phyloP scores from a whole-genome alignment of 371 early-diverging fungal genomes.

The Mortierella sp. region DNA sequence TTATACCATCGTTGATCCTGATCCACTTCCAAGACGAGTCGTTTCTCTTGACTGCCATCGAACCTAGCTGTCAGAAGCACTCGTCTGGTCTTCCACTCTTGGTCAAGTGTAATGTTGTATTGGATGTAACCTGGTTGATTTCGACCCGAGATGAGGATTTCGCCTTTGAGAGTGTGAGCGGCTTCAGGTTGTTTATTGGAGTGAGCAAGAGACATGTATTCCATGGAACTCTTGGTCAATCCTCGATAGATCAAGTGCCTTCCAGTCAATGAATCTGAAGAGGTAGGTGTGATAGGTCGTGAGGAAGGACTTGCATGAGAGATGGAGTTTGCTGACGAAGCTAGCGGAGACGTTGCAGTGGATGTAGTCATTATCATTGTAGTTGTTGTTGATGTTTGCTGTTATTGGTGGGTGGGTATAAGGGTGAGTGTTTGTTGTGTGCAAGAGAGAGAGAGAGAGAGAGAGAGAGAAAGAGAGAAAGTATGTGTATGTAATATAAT shows the following conservation, averaged over 20 bases:
- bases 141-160: conserved; percentile 38
- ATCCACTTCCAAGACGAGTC: conserved; percentile 31
- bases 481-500: background rate
- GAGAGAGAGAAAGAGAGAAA: background rate
- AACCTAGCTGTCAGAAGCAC: conserved; percentile 33
- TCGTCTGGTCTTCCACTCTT: conserved; percentile 44
- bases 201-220: conserved; percentile 43
- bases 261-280: conserved; percentile 25
- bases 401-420: background rate
- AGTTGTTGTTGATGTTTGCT: conserved; percentile 3
- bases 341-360: conserved; percentile 10
- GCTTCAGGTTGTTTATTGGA: conserved; percentile 29
- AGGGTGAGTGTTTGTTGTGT: background rate
- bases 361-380: conserved; percentile 31
- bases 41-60: conserved; percentile 31
- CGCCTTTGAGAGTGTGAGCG: conserved; percentile 44
- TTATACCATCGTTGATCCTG: conserved; percentile 46
- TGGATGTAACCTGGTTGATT: conserved; percentile 36
- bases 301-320: conserved; percentile 1
- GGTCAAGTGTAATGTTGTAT: conserved; percentile 36
- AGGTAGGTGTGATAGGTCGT: conserved; percentile 11
- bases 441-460: background rate
- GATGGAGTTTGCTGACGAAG: conserved; percentile 17
- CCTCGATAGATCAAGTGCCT: conserved; percentile 41
- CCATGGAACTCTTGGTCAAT: conserved; percentile 39